Conservation (phyloP, 2,329 filamentous ascomycete species). For the Scytalidium sp. region DNA sequence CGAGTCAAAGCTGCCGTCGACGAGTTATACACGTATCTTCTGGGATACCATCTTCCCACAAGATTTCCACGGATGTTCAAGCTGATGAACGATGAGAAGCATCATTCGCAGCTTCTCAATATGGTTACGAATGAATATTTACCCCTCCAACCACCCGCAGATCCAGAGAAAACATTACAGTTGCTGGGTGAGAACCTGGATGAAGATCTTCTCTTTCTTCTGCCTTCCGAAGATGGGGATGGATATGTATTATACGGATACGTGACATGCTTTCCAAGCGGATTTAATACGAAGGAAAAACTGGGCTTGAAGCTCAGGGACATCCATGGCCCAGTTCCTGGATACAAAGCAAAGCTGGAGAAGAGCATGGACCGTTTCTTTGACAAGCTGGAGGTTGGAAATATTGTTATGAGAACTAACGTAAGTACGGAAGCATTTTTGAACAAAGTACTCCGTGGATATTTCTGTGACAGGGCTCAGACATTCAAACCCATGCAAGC, state of each 20-base stretch:
- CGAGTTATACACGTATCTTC: constrained; percentile 56
- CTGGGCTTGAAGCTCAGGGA: constrained; percentile 47
- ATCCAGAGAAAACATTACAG: constrained; percentile 38
- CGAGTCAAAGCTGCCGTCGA: constrained; percentile 41
- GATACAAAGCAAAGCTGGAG: constrained; percentile 53
- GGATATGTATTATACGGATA: constrained; percentile 55
- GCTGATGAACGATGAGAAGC: constrained; percentile 25
- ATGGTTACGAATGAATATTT: constrained; percentile 39
- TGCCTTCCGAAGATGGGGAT: constrained; percentile 36
- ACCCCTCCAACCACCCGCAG: constrained; percentile 30
- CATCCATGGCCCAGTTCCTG: constrained; percentile 58
- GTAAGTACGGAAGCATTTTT: constrained; percentile 13
- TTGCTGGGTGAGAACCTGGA: constrained; percentile 52
- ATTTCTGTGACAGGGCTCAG: too few species aligned
- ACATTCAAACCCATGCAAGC: too few species aligned
- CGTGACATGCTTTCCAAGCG: constrained; percentile 52
- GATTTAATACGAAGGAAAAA: constrained; percentile 55
- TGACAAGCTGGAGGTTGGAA: constrained; percentile 47
- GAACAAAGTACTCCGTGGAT: too few species aligned
- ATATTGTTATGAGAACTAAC: constrained; percentile 53
- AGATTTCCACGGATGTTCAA: constrained; percentile 54
- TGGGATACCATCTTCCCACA: constrained; percentile 50
- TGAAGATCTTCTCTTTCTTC: constrained; percentile 57
- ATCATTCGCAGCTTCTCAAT: constrained; percentile 39
- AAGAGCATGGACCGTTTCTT: constrained; percentile 63